Percentiles rank a stretch among this genome's conserved stretches.
These are phyloP conservation scores for Neoscytalidium dimidiatum DNA, from an alignment of 2,329 filamentous ascomycete species.

Conservation along the genomic window DNA sequence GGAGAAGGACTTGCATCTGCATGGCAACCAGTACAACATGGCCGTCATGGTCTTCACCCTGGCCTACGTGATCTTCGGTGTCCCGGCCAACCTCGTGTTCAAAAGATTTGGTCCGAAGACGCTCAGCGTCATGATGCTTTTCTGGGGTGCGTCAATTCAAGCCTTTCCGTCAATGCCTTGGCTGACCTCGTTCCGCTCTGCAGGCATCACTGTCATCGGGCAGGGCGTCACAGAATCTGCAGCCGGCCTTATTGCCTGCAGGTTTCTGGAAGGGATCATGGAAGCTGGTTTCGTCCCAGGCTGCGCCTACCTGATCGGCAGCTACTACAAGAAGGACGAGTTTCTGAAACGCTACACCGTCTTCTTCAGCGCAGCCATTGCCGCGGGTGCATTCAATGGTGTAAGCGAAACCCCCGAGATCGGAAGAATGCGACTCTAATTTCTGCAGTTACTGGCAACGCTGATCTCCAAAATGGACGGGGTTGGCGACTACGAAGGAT, in stretches of 20 bases:
- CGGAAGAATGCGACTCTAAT: background rate
- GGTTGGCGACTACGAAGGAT: conserved; percentile 47
- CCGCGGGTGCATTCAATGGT: conserved; percentile 63
- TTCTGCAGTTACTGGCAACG: conserved; percentile 51
- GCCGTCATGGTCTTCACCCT: conserved; percentile 41
- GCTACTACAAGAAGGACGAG: conserved; percentile 56
- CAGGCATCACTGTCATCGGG: conserved; percentile 37
- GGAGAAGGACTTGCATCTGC: conserved; percentile 36
- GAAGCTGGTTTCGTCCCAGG: conserved; percentile 44
- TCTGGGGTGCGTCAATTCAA: conserved; percentile 28
- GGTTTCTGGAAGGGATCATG: conserved; percentile 34
- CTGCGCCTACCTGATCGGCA: conserved; percentile 30
- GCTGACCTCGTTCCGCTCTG: background rate
- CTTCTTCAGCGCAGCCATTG: conserved; percentile 60
- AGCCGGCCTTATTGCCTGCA: conserved; percentile 32
- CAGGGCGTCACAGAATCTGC: conserved; percentile 27
- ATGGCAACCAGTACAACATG: conserved; percentile 40
- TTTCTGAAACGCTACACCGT: conserved; percentile 56
- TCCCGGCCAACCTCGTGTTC: conserved; percentile 36
- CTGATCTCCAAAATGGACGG: conserved; percentile 63
- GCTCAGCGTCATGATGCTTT: conserved; percentile 37
- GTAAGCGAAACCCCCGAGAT: background rate
- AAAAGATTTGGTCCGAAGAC: conserved; percentile 36
- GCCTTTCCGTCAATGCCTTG: background rate
- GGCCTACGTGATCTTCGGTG: conserved; percentile 37